Conservation (phyloP, 1,139 yeast genomes). For the Eremothecium coryli region DNA sequence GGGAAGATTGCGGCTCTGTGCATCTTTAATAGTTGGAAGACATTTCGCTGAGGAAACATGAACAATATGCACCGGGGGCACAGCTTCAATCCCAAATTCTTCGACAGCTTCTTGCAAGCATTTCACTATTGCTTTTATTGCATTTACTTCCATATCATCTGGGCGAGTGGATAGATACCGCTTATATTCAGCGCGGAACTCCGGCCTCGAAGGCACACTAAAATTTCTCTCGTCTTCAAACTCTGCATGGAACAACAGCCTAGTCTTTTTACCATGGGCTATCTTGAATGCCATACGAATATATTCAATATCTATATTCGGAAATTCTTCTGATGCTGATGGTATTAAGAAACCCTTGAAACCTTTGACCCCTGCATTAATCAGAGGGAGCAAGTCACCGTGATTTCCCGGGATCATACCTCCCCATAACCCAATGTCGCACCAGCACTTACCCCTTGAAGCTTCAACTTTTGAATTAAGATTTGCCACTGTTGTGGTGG, state of each 20-base stretch:
- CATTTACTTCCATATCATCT: conserved; percentile 76
- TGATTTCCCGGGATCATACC: conserved; percentile 77
- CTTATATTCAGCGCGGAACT: conserved; percentile 59
- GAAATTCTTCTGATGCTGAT: conserved; percentile 91
- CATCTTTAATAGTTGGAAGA: conserved; percentile 58
- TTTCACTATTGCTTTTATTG: conserved; percentile 60
- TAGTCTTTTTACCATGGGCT: conserved; percentile 53
- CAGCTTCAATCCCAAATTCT: conserved; percentile 11
- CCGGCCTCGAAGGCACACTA: conserved; percentile 35
- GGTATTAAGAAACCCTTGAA: conserved; percentile 87
- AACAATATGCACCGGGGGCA: conserved; percentile 79
- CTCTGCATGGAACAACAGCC: conserved; percentile 91
- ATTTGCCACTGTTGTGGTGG: conserved; percentile 77
- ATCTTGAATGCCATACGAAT: conserved; percentile 55
- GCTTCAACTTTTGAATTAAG: conserved; percentile 67
- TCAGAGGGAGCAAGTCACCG: conserved; percentile 59
- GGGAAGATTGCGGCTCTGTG: conserved; percentile 42
- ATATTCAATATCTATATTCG: conserved; percentile 58
- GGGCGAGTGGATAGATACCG: conserved; percentile 81
- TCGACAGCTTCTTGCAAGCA: conserved; percentile 40
- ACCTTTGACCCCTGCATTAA: conserved; percentile 80
- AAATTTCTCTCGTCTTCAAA: conserved; percentile 47
- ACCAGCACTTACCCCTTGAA: conserved; percentile 77
- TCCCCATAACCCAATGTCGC: conserved; percentile 94
- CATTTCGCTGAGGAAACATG: conserved; percentile 84